phyloP scores from a whole-genome alignment of 164 flowering plant genomes.

The grape (Vitis vinifera) region DNA sequence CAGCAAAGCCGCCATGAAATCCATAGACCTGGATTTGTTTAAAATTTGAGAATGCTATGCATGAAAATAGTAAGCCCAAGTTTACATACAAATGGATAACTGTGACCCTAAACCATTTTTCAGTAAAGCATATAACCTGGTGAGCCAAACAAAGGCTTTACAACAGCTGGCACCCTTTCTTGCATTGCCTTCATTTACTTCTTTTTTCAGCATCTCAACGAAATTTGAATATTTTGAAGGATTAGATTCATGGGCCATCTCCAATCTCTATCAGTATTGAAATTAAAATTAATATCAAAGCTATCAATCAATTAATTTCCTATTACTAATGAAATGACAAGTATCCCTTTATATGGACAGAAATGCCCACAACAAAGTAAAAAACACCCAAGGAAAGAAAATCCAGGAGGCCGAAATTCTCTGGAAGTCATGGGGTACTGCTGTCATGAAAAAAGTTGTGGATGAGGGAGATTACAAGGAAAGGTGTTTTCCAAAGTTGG shows the following conservation, averaged over 20 bases:
- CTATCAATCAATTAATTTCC: not conserved
- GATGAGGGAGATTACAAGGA: not conserved
- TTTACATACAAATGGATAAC: no score
- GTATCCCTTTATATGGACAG: not conserved
- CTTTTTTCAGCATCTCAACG: conserved; percentile 74
- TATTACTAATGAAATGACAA: not conserved
- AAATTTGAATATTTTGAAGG: conserved; percentile 53
- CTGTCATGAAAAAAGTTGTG: conserved; percentile 6
- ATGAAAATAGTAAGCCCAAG: not conserved
- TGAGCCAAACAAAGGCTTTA: conserved; percentile 80
- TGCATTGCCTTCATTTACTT: conserved; percentile 58
- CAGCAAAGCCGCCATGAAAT: conserved; percentile 57
- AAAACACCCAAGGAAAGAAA: no score
- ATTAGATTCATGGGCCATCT: conserved; percentile 46
- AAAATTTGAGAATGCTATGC: not conserved
- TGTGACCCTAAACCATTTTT: no score
- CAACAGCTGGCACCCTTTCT: conserved; percentile 56
- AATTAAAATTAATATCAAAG: not conserved
- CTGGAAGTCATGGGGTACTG: conserved; percentile 7
- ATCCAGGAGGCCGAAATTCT: not conserved
- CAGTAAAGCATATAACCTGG: conserved; percentile 44
- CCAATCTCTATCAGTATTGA: conserved; percentile 51
- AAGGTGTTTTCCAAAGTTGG: not conserved
- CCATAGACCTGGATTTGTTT: conserved; percentile 52
- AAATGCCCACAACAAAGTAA: not conserved